These are phyloP conservation scores for Candida tropicalis DNA, from an alignment of 1,139 yeast species.

Conservation along the genomic window DNA sequence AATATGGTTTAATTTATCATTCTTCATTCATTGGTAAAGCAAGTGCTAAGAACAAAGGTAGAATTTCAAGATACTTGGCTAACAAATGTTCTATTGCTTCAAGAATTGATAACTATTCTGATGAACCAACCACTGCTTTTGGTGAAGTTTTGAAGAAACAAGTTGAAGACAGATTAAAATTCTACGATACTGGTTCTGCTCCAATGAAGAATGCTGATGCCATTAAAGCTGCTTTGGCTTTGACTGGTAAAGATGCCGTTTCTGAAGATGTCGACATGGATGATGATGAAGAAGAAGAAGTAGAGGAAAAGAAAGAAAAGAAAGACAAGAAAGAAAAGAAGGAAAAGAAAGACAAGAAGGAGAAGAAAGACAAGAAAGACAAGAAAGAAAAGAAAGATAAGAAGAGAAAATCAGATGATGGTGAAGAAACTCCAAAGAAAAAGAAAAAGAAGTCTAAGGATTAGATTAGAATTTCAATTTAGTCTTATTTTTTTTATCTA, in stretches of 20 bases:
- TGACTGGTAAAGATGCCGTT: conserved; percentile 47
- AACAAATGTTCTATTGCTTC: conserved; percentile 99
- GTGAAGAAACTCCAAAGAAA: conserved; percentile 21
- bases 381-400: conserved; percentile 42
- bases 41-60: conserved; percentile 95
- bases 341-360: conserved; percentile 58
- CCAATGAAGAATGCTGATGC: conserved; percentile 97
- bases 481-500: background rate
- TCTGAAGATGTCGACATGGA: conserved; percentile 29
- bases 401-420: conserved; percentile 47
- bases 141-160: conserved; percentile 92
- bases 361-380: conserved; percentile 55
- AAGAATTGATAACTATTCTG: conserved; percentile 94
- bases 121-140: conserved; percentile 81
- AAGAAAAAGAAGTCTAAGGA: conserved; percentile 53
- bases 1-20: conserved; percentile 96
- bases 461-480: conserved; percentile 19
- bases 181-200: conserved; percentile 94
- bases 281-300: conserved; percentile 45
- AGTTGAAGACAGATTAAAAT: conserved; percentile 96
- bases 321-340: conserved; percentile 57
- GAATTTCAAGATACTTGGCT: conserved; percentile 97
- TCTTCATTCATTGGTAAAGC: conserved; percentile 97
- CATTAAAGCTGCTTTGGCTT: conserved; percentile 83
- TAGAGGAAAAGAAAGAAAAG: conserved; percentile 59